These are phyloP conservation scores for Hypoxylon trugodes DNA, from an alignment of 495 filamentous ascomycete genomes.

Conservation along the genomic window DNA sequence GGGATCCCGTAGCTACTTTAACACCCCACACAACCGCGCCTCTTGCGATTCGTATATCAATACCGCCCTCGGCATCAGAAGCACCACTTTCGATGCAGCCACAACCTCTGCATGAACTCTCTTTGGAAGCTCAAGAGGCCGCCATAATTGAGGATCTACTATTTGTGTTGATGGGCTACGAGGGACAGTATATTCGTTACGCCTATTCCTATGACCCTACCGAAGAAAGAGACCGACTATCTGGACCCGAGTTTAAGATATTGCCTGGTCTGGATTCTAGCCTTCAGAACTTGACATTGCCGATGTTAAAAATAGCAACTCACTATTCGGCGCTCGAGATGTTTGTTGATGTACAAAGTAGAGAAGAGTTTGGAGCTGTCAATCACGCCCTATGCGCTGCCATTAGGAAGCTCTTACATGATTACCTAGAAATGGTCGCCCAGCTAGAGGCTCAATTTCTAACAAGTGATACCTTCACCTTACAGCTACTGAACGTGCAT, in stretches of 20 bases:
- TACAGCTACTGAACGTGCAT: slow-evolving; percentile 92
- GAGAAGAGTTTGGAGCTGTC: slow-evolving; percentile 93
- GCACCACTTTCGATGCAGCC: slow-evolving; percentile 78
- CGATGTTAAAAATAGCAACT: slow-evolving; percentile 95
- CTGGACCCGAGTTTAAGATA: slow-evolving; percentile 82
- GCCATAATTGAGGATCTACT: slow-evolving; percentile 89
- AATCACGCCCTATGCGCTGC: slow-evolving; percentile 95
- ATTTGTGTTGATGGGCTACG: slow-evolving; percentile 98
- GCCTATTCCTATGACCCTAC: slow-evolving; percentile 79
- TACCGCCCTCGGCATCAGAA: slow-evolving; percentile 77
- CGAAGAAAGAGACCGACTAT: slow-evolving; percentile 83
- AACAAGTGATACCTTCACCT: slow-evolving; percentile 84
- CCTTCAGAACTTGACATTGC: slow-evolving; percentile 82
- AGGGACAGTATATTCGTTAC: slow-evolving; percentile 95
- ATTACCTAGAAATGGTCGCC: slow-evolving; percentile 90
- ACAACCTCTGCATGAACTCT: slow-evolving; percentile 72
- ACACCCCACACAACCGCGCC: slow-evolving; percentile 88
- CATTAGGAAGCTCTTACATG: slow-evolving; percentile 87
- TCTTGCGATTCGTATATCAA: slow-evolving; percentile 83
- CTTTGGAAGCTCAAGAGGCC: slow-evolving; percentile 81
- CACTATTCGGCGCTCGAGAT: slow-evolving; percentile 90
- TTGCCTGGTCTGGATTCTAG: slow-evolving; percentile 88
- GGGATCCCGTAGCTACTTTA: slow-evolving; percentile 84
- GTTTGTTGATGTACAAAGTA: slow-evolving; percentile 91
- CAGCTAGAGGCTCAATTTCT: slow-evolving; percentile 93